Evolutionary conservation across 2,329 filamentous ascomycete species (phyloP).

Genomic region (Atkinsonella texensis): DNA sequence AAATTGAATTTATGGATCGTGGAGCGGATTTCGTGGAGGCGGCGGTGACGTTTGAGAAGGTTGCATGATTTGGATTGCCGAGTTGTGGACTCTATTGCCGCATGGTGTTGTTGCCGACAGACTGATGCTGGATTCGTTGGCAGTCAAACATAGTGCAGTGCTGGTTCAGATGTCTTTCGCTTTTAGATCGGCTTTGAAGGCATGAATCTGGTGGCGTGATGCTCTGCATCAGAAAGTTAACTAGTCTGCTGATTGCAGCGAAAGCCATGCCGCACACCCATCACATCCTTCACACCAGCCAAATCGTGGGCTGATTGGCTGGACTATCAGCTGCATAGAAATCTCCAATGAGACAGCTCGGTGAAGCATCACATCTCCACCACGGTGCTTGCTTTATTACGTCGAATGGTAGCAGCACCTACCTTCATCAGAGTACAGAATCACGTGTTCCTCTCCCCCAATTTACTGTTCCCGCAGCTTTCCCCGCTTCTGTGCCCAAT

Average conservation of each 20-base stretch:
- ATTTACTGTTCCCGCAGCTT: background rate
- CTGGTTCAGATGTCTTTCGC: no score
- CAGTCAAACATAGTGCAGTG: no score
- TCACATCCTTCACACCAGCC: background rate
- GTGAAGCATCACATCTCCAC: background rate
- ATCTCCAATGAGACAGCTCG: background rate
- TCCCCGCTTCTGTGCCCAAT: slow-evolving; percentile 22
- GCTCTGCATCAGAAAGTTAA: background rate
- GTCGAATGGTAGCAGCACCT: background rate
- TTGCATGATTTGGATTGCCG: background rate
- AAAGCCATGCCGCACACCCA: no score
- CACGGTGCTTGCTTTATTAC: background rate
- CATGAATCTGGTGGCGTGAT: slow-evolving; percentile 1
- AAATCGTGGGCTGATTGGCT: background rate
- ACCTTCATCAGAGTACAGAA: background rate
- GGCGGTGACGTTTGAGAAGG: background rate
- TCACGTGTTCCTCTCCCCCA: slow-evolving; percentile 8
- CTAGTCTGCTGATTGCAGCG: no score
- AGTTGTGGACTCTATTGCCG: background rate
- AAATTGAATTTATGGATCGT: slow-evolving; percentile 1
- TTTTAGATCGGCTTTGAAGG: no score
- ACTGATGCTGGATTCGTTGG: no score
- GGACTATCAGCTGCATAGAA: background rate
- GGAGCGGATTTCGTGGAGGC: background rate
- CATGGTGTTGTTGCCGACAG: background rate